Conservation (phyloP, 345 rosid species). For the Eucalyptus dawsonii region DNA sequence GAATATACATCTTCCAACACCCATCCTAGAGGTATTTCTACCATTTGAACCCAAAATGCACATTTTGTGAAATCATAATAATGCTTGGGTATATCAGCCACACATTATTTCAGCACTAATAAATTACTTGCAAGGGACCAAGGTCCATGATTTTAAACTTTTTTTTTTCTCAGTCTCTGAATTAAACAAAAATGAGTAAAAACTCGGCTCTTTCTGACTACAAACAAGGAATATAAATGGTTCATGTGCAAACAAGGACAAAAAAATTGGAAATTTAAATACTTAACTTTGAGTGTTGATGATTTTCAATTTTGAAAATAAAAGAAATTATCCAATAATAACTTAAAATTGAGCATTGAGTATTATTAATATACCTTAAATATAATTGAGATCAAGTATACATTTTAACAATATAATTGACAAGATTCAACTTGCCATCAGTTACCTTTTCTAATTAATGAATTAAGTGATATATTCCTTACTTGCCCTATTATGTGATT, state of each 20-base stretch:
- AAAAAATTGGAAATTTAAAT: neutral
- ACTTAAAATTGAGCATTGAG: neutral
- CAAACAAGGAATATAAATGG: neutral
- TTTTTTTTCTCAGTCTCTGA: accelerated
- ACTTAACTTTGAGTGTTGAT: neutral
- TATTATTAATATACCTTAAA: neutral
- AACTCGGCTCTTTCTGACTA: accelerated
- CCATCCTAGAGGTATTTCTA: no score
- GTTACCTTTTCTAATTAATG: neutral
- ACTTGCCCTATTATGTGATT: neutral
- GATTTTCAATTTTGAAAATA: neutral
- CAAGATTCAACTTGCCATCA: neutral
- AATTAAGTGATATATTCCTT: neutral
- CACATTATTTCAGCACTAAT: no score
- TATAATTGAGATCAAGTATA: neutral
- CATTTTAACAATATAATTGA: neutral
- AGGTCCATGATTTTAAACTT: no score
- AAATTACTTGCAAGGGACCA: no score
- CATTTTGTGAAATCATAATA: no score
- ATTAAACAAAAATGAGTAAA: no score
- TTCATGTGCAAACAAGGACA: neutral
- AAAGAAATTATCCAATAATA: neutral
- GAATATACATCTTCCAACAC: no score
- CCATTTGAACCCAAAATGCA: no score
- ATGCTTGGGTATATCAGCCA: no score